phyloP scores from a whole-genome alignment of 2,329 filamentous ascomycete genomes.

The Sordariomycetes sp. region DNA sequence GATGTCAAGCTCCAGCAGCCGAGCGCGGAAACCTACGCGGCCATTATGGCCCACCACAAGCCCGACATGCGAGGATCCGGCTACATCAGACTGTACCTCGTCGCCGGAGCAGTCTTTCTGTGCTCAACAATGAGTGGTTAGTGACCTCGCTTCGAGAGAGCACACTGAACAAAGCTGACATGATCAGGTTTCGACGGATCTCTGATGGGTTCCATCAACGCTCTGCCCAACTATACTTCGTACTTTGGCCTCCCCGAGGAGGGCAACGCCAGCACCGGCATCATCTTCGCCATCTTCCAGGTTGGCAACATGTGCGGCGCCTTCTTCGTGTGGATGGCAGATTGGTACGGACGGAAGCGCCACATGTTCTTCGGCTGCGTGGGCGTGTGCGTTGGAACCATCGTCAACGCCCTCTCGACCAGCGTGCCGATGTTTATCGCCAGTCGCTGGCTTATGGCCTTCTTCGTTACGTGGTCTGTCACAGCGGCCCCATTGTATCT shows the following conservation, averaged over 20 bases:
- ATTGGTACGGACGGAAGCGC: slow-evolving; percentile 31
- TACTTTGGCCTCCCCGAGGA: slow-evolving; percentile 25
- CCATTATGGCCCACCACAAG: slow-evolving; percentile 19
- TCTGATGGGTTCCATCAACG: slow-evolving; percentile 34
- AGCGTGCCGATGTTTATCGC: slow-evolving; percentile 39
- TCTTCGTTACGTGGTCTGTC: slow-evolving; percentile 46
- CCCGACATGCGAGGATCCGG: slow-evolving; percentile 18
- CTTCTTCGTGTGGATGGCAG: slow-evolving; percentile 31
- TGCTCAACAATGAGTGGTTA: slow-evolving; percentile 31
- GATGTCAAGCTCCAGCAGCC: neutral
- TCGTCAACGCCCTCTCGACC: slow-evolving; percentile 35
- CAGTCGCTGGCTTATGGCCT: slow-evolving; percentile 37
- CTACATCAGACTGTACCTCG: slow-evolving; percentile 18
- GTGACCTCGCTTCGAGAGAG: slow-evolving; percentile 17
- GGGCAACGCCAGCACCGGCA: slow-evolving; percentile 29
- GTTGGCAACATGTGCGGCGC: slow-evolving; percentile 32
- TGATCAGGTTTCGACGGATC: slow-evolving; percentile 27
- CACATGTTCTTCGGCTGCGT: slow-evolving; percentile 35
- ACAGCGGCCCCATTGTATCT: slow-evolving; percentile 50
- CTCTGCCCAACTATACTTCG: slow-evolving; percentile 27
- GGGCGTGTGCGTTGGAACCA: slow-evolving; percentile 38
- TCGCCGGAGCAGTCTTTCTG: slow-evolving; percentile 15
- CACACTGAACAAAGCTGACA: neutral
- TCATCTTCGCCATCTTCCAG: slow-evolving; percentile 33
- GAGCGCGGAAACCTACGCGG: slow-evolving; percentile 11